A percentile compares a stretch with the other conserved stretches of the same genome.
phyloP scores from a whole-genome alignment of 1,284 basidiomycete species.

The Pterulicium gracile region DNA sequence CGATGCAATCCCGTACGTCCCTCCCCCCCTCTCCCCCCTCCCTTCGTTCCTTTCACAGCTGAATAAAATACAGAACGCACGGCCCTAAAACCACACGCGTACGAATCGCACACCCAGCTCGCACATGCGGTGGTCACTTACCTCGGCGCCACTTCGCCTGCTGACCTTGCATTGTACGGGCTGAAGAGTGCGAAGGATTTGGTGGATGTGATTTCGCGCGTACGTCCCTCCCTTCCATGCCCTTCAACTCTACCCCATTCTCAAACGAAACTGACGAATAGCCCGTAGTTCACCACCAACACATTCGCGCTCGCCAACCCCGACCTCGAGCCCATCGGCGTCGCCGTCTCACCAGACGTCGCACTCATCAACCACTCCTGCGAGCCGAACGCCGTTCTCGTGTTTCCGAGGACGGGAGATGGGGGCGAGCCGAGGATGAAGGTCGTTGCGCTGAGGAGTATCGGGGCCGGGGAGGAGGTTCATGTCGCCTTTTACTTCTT shows the following conservation, averaged over 20 bases:
- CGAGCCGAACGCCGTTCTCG: slow-evolving; percentile 80
- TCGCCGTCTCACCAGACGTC: slow-evolving; percentile 64
- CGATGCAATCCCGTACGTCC: slow-evolving; percentile 67
- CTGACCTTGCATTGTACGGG: slow-evolving; percentile 46
- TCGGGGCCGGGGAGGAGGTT: slow-evolving; percentile 64
- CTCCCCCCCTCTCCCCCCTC: background rate
- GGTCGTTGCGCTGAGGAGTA: slow-evolving; percentile 58
- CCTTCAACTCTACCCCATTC: background rate
- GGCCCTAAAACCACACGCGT: slow-evolving; percentile 32
- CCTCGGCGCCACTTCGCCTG: slow-evolving; percentile 43
- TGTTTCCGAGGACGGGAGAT: slow-evolving; percentile 58
- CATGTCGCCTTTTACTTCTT: slow-evolving; percentile 6
- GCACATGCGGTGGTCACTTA: slow-evolving; percentile 64
- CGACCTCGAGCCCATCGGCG: slow-evolving; percentile 69
- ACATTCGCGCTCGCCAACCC: slow-evolving; percentile 78
- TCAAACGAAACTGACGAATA: background rate
- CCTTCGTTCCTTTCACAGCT: too few species aligned
- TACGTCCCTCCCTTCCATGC: slow-evolving; percentile 24
- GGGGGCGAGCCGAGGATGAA: slow-evolving; percentile 55
- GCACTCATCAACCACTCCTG: slow-evolving; percentile 91
- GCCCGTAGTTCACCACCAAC: slow-evolving; percentile 71
- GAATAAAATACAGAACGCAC: slow-evolving; percentile 43
- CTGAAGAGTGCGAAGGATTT: slow-evolving; percentile 48
- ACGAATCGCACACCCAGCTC: slow-evolving; percentile 52
- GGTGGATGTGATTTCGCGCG: slow-evolving; percentile 62